A percentile compares a stretch with the other conserved stretches of the same genome.
Evolutionary conservation across 2,329 filamentous ascomycete genomes (phyloP).

Genomic region (Aspergillus transmontanensis): DNA sequence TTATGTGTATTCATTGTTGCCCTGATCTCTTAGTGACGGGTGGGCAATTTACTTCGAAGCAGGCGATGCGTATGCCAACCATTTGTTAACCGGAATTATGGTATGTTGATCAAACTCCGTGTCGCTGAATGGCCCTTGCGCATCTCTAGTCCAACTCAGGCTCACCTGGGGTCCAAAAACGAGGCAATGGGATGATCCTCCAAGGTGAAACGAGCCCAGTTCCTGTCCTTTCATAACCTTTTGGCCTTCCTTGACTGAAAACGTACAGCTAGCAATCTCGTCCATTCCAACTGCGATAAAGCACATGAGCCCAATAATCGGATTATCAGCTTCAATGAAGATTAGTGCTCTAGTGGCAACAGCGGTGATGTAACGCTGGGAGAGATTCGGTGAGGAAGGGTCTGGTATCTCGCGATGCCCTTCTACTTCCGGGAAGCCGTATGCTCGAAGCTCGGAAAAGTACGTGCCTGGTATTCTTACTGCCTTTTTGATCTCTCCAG

Average conservation of each 20-base stretch:
- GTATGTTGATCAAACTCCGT: constrained; percentile 1
- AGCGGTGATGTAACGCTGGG: constrained; percentile 65
- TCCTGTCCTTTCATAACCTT: constrained; percentile 67
- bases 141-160: too few relatives aligned
- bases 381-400: constrained; percentile 32
- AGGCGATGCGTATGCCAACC: background rate
- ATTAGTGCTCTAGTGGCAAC: constrained; percentile 68
- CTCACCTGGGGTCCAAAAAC: constrained; percentile 49
- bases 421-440: constrained; percentile 35
- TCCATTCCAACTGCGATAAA: constrained; percentile 72
- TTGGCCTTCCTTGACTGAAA: constrained; percentile 65
- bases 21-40: background rate
- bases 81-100: background rate
- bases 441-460: constrained; percentile 55
- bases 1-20: background rate
- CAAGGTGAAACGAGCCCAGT: constrained; percentile 74
- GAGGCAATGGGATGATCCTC: constrained; percentile 67
- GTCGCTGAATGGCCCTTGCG: background rate
- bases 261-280: constrained; percentile 70
- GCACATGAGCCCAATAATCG: constrained; percentile 64
- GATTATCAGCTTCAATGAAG: constrained; percentile 67
- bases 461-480: constrained; percentile 64
- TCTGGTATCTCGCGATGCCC: constrained; percentile 19
- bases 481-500: constrained; percentile 57
- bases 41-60: background rate